Percentiles rank a stretch among this genome's conserved stretches.
These are phyloP conservation scores for Spinacia oleracea DNA, from an alignment of 179 eudicot genomes.

Conservation along the genomic window DNA sequence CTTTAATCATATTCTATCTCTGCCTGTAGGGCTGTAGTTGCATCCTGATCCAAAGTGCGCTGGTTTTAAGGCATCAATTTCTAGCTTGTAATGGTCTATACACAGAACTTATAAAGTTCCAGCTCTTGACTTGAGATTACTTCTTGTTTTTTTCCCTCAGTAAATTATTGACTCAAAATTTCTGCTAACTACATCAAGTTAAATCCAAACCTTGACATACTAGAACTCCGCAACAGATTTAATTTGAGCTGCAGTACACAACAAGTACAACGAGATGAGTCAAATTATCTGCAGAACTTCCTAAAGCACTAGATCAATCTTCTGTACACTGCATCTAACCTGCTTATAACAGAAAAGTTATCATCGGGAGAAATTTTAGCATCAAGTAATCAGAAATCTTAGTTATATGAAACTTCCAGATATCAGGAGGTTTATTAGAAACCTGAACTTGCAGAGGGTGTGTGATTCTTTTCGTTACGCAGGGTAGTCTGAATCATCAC, in stretches of 20 bases:
- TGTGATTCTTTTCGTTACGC: neutral
- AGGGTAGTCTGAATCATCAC: neutral
- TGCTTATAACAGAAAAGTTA: neutral
- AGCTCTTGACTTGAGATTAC: neutral
- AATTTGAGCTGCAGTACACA: neutral
- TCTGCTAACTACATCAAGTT: neutral
- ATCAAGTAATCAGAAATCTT: neutral
- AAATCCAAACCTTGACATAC: neutral
- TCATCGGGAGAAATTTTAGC: neutral
- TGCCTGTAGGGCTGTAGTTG: neutral
- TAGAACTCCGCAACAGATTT: neutral
- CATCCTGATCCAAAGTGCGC: neutral
- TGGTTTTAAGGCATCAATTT: neutral
- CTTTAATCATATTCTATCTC: neutral
- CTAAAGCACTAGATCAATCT: neutral
- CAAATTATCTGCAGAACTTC: neutral
- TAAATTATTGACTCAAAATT: neutral
- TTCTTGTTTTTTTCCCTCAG: neutral
- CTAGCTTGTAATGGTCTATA: neutral
- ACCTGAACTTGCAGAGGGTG: neutral
- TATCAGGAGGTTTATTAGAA: neutral
- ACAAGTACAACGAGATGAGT: neutral
- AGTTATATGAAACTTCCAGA: neutral
- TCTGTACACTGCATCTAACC: neutral
- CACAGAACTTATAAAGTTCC: neutral